These are phyloP conservation scores for Globisporangium barbulae DNA, from an alignment of 352 stramenopile genomes.

Conservation along the genomic window DNA sequence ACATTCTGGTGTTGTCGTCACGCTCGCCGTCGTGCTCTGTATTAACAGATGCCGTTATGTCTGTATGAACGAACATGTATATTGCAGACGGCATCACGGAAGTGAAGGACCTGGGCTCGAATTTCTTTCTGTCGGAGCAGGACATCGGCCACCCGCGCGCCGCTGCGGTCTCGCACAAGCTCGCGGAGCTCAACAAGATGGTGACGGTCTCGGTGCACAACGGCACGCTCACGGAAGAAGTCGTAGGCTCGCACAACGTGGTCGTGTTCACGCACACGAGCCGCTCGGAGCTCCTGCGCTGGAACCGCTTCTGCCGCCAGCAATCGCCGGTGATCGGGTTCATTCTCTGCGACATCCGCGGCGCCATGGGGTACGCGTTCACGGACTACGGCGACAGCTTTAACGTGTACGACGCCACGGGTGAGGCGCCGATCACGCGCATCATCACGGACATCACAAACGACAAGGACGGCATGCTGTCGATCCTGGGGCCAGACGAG, in stretches of 20 bases:
- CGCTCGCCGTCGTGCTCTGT: neutral
- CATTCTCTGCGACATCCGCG: slow-evolving; percentile 76
- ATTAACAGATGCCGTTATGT: neutral
- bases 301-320: slow-evolving; percentile 87
- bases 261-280: slow-evolving; percentile 86
- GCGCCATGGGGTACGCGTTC: slow-evolving; percentile 75
- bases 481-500: slow-evolving; percentile 74
- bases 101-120: slow-evolving; percentile 88
- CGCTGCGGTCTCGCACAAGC: slow-evolving; percentile 61
- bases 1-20: neutral
- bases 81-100: slow-evolving; percentile 56
- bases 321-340: slow-evolving; percentile 79
- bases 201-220: slow-evolving; percentile 76
- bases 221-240: slow-evolving; percentile 56
- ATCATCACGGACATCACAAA: slow-evolving; percentile 88
- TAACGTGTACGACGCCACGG: slow-evolving; percentile 73
- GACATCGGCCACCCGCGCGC: slow-evolving; percentile 73
- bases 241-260: slow-evolving; percentile 75
- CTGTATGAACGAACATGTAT: neutral
- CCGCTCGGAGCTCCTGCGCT: slow-evolving; percentile 77
- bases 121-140: slow-evolving; percentile 91
- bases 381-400: slow-evolving; percentile 82
- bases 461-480: slow-evolving; percentile 71
- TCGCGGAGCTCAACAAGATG: slow-evolving; percentile 92
- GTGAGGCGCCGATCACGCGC: slow-evolving; percentile 78